Evolutionary conservation across 2,329 filamentous ascomycete genomes (phyloP).

Genomic region (Fusarium subglutinans): DNA sequence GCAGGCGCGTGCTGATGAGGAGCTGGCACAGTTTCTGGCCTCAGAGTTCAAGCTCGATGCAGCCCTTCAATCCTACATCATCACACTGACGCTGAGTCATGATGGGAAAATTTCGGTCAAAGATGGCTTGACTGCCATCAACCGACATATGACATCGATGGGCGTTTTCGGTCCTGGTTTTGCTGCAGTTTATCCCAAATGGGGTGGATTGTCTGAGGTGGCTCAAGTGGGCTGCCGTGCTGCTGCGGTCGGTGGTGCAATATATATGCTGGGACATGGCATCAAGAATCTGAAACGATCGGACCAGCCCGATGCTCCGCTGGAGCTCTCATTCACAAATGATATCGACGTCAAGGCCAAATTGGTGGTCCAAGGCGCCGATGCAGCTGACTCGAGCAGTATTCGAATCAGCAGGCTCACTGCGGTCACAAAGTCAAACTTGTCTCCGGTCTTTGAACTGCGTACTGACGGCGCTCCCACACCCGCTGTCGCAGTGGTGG

Average conservation of each 20-base stretch:
- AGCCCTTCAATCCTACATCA: slow-evolving; percentile 69
- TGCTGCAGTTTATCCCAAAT: slow-evolving; percentile 89
- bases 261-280: slow-evolving; percentile 85
- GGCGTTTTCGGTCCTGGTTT: slow-evolving; percentile 90
- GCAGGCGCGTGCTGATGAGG: slow-evolving; percentile 63
- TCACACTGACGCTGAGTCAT: slow-evolving; percentile 79
- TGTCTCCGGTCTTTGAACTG: slow-evolving; percentile 74
- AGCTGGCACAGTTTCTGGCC: slow-evolving; percentile 68
- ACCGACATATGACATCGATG: slow-evolving; percentile 84
- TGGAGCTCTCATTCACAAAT: slow-evolving; percentile 64
- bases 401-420: slow-evolving; percentile 67
- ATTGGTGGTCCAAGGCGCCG: slow-evolving; percentile 59
- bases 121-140: slow-evolving; percentile 77
- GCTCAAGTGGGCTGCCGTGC: slow-evolving; percentile 92
- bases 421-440: slow-evolving; percentile 72
- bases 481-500: slow-evolving; percentile 77
- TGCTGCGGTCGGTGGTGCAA: slow-evolving; percentile 86
- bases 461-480: slow-evolving; percentile 78
- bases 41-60: slow-evolving; percentile 73
- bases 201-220: slow-evolving; percentile 89
- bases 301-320: slow-evolving; percentile 38
- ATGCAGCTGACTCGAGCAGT: slow-evolving; percentile 40
- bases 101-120: slow-evolving; percentile 67
- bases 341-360: slow-evolving; percentile 65
- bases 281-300: slow-evolving; percentile 53